Conservation (phyloP, 148 eudicot genomes). For the Rhododendron griersonianum region DNA sequence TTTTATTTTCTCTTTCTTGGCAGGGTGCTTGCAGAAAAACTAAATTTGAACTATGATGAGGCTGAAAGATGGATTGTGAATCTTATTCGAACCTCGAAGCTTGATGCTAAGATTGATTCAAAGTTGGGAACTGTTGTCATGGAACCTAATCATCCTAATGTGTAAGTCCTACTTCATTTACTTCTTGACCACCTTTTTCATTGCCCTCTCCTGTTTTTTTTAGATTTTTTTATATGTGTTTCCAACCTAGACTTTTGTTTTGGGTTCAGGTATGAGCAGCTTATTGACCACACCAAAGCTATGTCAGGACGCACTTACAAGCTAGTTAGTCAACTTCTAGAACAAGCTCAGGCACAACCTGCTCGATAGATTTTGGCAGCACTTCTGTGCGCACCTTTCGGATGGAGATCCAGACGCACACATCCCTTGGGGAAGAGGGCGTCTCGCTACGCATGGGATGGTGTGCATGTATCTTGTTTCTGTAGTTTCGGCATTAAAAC, state of each 20-base stretch:
- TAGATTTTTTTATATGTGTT: neutral
- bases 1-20: conserved; percentile 5
- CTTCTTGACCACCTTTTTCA: neutral
- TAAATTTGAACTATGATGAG: conserved; percentile 84
- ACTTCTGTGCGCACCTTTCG: neutral
- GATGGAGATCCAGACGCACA: neutral
- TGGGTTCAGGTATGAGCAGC: conserved; percentile 82
- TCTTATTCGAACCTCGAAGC: conserved; percentile 83
- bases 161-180: conserved; percentile 48
- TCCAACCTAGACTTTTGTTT: neutral
- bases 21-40: conserved; percentile 91
- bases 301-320: conserved; percentile 83
- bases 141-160: conserved; percentile 79
- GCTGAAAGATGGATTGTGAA: conserved; percentile 96
- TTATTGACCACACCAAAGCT: conserved; percentile 84
- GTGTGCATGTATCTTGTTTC: neutral
- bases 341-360: conserved; percentile 62
- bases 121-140: conserved; percentile 68
- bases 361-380: conserved; percentile 37
- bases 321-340: conserved; percentile 65
- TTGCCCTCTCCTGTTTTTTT: too few relatives aligned
- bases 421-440: neutral
- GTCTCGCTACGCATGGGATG: neutral
- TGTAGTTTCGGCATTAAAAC: neutral
- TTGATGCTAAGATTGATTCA: conserved; percentile 87